Evolutionary conservation across 1,284 basidiomycete genomes (phyloP).

Genomic region (Ganoderma sinense): DNA sequence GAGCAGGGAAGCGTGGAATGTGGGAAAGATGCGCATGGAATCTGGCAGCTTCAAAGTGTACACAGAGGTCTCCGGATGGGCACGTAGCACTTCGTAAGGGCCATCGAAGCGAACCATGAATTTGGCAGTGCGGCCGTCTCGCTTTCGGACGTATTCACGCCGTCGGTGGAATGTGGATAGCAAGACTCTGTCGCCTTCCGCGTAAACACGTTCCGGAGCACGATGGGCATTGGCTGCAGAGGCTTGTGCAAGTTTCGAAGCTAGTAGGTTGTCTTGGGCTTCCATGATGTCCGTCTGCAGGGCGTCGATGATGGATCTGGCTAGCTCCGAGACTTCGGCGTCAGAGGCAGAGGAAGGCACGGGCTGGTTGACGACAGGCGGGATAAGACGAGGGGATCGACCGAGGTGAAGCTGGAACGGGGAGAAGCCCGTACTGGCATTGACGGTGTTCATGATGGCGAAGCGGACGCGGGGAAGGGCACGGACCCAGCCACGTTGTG

Average conservation of each 20-base stretch:
- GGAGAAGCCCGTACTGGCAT: slow-evolving; percentile 41
- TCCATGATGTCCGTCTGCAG: slow-evolving; percentile 24
- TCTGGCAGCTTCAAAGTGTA: slow-evolving; percentile 37
- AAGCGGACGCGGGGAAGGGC: slow-evolving; percentile 47
- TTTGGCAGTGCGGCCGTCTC: slow-evolving; percentile 40
- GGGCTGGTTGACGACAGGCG: slow-evolving; percentile 24
- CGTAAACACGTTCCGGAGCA: background rate
- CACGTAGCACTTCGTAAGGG: slow-evolving; percentile 37
- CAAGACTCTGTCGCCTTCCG: slow-evolving; percentile 39
- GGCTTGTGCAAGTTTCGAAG: slow-evolving; percentile 28
- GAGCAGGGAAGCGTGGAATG: slow-evolving; percentile 27
- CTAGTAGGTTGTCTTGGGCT: slow-evolving; percentile 27
- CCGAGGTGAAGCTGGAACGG: slow-evolving; percentile 45
- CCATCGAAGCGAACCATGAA: slow-evolving; percentile 45
- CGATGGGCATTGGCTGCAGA: background rate
- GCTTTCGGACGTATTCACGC: slow-evolving; percentile 35
- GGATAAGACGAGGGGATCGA: slow-evolving; percentile 35
- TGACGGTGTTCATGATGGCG: slow-evolving; percentile 46
- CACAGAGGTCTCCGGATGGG: slow-evolving; percentile 28
- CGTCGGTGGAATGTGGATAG: slow-evolving; percentile 38
- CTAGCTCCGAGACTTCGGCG: background rate
- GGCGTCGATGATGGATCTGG: slow-evolving; percentile 5
- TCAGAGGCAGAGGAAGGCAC: background rate
- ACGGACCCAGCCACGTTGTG: slow-evolving; percentile 52
- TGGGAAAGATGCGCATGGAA: slow-evolving; percentile 33